Percentiles rank a stretch among this genome's conserved stretches.
phyloP scores from a whole-genome alignment of 495 filamentous ascomycete species.

The Podospora fimiseda region DNA sequence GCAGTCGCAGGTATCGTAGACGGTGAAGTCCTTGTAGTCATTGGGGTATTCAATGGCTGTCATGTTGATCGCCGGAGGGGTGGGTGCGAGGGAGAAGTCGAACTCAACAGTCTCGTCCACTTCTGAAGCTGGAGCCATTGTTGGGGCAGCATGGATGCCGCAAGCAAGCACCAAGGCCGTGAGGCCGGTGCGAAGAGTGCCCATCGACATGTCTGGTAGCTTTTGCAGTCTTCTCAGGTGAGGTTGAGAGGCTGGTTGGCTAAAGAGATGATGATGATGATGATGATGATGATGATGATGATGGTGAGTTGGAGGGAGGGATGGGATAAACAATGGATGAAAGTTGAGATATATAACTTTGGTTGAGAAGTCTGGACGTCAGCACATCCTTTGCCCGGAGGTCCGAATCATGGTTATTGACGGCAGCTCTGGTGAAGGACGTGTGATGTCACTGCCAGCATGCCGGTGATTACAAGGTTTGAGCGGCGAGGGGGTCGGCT shows the following conservation, averaged over 20 bases:
- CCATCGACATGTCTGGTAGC: constrained; percentile 11
- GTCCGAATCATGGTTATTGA: too few species aligned
- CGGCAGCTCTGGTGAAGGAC: too few species aligned
- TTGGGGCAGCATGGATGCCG: constrained; percentile 9
- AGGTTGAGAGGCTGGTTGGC: background rate
- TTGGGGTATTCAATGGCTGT: constrained; percentile 1
- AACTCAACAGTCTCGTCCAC: background rate
- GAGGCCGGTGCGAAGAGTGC: constrained; percentile 11
- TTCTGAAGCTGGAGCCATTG: background rate
- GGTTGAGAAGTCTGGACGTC: too few species aligned
- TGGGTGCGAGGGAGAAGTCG: background rate
- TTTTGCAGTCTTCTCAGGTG: background rate
- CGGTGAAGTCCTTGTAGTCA: constrained; percentile 2
- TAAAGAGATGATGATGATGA: constrained; percentile 2
- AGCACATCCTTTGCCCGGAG: too few species aligned
- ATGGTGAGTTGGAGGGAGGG: background rate
- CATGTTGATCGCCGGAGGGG: constrained; percentile 3
- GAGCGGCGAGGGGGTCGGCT: too few species aligned
- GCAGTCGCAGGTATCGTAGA: constrained; percentile 15
- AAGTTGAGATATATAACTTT: too few species aligned
- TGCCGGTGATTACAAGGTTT: too few species aligned
- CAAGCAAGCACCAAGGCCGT: constrained; percentile 12
- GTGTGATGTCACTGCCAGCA: too few species aligned
- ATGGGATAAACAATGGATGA: too few species aligned
- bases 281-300: background rate